phyloP scores from a whole-genome alignment of 2,329 filamentous ascomycete species.

The Lecanicillium sp. region DNA sequence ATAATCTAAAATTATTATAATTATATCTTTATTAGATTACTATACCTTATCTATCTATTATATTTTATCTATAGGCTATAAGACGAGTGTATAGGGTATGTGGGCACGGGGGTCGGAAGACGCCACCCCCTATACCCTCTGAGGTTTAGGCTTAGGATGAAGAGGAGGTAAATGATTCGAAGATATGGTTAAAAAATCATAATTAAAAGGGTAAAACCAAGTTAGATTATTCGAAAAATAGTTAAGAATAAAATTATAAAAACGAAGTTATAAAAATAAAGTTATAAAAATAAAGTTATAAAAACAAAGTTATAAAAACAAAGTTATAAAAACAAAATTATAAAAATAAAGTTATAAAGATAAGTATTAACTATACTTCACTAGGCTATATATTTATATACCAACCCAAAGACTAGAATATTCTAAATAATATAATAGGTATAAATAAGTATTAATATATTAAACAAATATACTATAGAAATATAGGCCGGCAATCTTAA shows the following conservation, averaged over 20 bases:
- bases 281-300: too few relatives aligned
- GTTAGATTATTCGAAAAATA: too few relatives aligned
- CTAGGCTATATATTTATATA: neutral
- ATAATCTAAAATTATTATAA: neutral
- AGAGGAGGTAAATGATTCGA: neutral
- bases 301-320: too few relatives aligned
- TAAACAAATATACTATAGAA: neutral
- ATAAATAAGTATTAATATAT: neutral
- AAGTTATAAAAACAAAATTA: too few relatives aligned
- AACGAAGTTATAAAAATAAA: too few relatives aligned
- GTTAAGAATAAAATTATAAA: too few relatives aligned
- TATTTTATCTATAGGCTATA: too few relatives aligned
- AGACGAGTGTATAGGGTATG: neutral
- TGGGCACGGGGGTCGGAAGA: neutral
- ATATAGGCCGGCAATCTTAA: neutral
- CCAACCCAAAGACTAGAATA: too few relatives aligned
- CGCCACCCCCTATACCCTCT: too few relatives aligned
- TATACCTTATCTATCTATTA: neutral
- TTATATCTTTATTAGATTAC: neutral
- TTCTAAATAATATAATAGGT: neutral
- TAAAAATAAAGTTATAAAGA: too few relatives aligned
- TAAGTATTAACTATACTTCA: too few relatives aligned
- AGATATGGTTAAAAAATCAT: neutral
- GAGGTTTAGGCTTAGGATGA: neutral
- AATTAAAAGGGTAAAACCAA: too few relatives aligned